Conservation (phyloP, 2,329 filamentous ascomycete species). For the Gremmenia infestans region DNA sequence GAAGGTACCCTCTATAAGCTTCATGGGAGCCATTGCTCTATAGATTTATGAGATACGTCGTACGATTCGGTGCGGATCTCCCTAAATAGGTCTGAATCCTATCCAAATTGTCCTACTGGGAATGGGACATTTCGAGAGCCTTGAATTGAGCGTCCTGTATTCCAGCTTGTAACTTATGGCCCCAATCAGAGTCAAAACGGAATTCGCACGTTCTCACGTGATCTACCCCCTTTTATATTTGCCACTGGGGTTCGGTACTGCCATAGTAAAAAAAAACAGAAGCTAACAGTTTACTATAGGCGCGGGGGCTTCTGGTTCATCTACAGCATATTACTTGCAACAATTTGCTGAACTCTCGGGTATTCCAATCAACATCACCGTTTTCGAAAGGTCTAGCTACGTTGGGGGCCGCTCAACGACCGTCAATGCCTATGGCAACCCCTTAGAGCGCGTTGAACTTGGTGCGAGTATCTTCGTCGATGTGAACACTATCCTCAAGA, state of each 20-base stretch:
- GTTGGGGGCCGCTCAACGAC: constrained; percentile 87
- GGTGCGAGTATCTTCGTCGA: constrained; percentile 90
- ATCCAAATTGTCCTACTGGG: no score
- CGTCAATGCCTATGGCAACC: constrained; percentile 68
- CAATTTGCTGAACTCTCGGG: constrained; percentile 59
- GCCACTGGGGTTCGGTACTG: no score
- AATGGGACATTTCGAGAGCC: no score
- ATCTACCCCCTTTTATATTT: neutral
- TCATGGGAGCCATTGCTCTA: neutral
- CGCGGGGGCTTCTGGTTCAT: constrained; percentile 83
- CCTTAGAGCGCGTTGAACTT: constrained; percentile 68
- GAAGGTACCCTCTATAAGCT: neutral
- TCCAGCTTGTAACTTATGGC: neutral
- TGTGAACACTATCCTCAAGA: constrained; percentile 75
- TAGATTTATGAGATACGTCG: neutral
- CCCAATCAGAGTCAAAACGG: neutral
- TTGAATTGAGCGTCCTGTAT: neutral
- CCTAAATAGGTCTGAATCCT: neutral
- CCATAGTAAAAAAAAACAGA: neutral
- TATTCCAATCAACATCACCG: constrained; percentile 68
- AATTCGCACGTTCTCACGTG: neutral
- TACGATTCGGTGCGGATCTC: neutral
- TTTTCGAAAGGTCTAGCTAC: constrained; percentile 75
- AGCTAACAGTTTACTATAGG: constrained; percentile 45
- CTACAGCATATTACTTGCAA: constrained; percentile 75